Conservation (phyloP, 306 rosid genomes). For the Vicia sativa region DNA sequence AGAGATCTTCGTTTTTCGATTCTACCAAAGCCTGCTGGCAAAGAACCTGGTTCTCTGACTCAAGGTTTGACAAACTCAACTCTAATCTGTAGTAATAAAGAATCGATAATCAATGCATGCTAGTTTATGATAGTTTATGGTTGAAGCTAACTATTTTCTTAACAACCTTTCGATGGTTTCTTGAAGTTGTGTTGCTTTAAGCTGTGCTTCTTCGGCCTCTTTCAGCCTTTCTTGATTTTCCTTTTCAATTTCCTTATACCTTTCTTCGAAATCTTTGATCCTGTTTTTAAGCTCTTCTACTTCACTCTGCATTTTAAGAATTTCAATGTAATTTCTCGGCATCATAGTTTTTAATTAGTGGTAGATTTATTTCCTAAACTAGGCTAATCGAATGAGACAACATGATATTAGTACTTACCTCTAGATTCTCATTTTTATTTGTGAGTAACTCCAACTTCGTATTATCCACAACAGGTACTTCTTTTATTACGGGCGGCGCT, state of each 20-base stretch:
- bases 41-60: conserved; percentile 87
- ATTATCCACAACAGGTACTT: conserved; percentile 77
- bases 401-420: conserved; percentile 43
- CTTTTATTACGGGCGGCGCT: conserved; percentile 87
- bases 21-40: conserved; percentile 84
- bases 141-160: conserved; percentile 27
- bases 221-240: conserved; percentile 60
- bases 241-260: conserved; percentile 48
- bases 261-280: conserved; percentile 64
- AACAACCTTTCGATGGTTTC: conserved; percentile 75
- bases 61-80: conserved; percentile 71
- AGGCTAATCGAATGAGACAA: too few relatives aligned
- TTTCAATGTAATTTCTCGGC: conserved; percentile 6
- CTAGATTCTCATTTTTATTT: conserved; percentile 65
- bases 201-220: conserved; percentile 77
- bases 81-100: conserved; percentile 61
- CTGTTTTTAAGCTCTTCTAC: conserved; percentile 60
- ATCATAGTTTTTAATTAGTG: background rate
- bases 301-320: conserved; percentile 57
- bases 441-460: conserved; percentile 70
- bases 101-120: conserved; percentile 37
- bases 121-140: conserved; percentile 30
- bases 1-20: conserved; percentile 68
- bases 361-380: too few relatives aligned
- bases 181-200: conserved; percentile 68